Conservation (phyloP, 495 filamentous ascomycete genomes). For the Penicillium coffeae region DNA sequence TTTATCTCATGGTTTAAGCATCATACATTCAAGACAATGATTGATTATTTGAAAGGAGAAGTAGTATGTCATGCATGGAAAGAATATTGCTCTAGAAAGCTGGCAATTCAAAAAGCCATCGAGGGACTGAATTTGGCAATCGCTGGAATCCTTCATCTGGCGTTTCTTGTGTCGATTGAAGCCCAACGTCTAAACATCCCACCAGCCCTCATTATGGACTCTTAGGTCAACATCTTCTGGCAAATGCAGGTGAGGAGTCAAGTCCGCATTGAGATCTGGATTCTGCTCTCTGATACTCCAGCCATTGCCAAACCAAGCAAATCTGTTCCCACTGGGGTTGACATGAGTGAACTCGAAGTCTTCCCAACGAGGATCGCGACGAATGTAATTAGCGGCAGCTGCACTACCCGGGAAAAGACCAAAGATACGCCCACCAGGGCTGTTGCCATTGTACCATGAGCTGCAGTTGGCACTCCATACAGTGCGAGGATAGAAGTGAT, state of each 20-base stretch:
- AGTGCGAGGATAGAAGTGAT: slow-evolving; percentile 58
- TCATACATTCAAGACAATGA: too few species aligned
- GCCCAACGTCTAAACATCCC: slow-evolving; percentile 35
- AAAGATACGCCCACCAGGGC: slow-evolving; percentile 52
- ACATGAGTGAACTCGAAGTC: slow-evolving; percentile 65
- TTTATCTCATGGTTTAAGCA: too few species aligned
- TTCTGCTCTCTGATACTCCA: slow-evolving; percentile 43
- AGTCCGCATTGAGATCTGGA: slow-evolving; percentile 32
- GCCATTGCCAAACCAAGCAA: slow-evolving; percentile 57
- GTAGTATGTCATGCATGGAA: not conserved
- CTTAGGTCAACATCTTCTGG: slow-evolving; percentile 44
- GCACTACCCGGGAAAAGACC: slow-evolving; percentile 66
- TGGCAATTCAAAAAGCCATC: too few species aligned
- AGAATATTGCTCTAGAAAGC: too few species aligned
- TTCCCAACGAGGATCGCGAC: slow-evolving; percentile 64
- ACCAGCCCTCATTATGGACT: slow-evolving; percentile 50
- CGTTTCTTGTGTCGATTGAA: too few species aligned
- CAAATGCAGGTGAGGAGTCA: slow-evolving; percentile 48
- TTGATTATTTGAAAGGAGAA: too few species aligned
- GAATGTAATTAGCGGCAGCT: slow-evolving; percentile 51
- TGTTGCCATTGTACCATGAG: slow-evolving; percentile 66
- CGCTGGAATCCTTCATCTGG: too few species aligned
- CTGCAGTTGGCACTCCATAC: slow-evolving; percentile 59
- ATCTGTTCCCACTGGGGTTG: slow-evolving; percentile 47
- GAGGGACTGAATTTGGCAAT: too few species aligned